Conservation (phyloP, 345 rosid species). For the Arabis alpina region DNA sequence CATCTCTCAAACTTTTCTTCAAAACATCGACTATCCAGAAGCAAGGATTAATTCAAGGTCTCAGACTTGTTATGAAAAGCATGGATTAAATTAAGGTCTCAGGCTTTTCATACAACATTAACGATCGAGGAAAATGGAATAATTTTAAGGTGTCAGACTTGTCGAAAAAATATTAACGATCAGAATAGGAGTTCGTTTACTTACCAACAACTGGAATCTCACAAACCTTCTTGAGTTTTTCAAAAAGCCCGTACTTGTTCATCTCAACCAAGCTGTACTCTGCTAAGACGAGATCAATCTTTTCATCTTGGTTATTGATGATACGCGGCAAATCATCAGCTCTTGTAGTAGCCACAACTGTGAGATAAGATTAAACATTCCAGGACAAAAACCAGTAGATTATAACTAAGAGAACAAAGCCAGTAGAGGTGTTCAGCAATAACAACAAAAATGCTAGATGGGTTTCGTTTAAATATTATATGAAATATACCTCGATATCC, state of each 20-base stretch:
- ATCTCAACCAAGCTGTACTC: slow-evolving; percentile 55
- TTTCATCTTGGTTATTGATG: slow-evolving; percentile 27
- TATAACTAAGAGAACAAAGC: not conserved
- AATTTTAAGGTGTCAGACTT: not conserved
- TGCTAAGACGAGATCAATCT: slow-evolving; percentile 53
- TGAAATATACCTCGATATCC: slow-evolving; percentile 52
- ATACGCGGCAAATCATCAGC: slow-evolving; percentile 49
- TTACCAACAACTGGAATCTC: slow-evolving; percentile 54
- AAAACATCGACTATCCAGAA: slow-evolving; percentile 6
- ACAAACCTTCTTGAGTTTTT: slow-evolving; percentile 42
- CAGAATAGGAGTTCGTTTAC: slow-evolving; percentile 8
- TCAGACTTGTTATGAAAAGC: slow-evolving; percentile 1
- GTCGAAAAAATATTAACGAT: not conserved
- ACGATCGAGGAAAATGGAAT: not conserved
- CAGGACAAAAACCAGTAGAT: slow-evolving; percentile 2
- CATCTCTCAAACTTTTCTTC: not conserved
- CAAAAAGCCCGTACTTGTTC: slow-evolving; percentile 56
- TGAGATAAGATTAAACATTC: not conserved
- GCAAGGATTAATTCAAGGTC: not conserved
- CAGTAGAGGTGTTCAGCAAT: not conserved
- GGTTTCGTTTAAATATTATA: slow-evolving; percentile 4
- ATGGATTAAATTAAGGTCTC: not conserved
- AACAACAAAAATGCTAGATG: not conserved
- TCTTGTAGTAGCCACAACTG: slow-evolving; percentile 53
- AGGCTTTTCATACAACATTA: not conserved